Percentiles rank a stretch among this genome's conserved stretches.
phyloP scores from a whole-genome alignment of 306 rosid genomes.

The Sicyos edulis region DNA sequence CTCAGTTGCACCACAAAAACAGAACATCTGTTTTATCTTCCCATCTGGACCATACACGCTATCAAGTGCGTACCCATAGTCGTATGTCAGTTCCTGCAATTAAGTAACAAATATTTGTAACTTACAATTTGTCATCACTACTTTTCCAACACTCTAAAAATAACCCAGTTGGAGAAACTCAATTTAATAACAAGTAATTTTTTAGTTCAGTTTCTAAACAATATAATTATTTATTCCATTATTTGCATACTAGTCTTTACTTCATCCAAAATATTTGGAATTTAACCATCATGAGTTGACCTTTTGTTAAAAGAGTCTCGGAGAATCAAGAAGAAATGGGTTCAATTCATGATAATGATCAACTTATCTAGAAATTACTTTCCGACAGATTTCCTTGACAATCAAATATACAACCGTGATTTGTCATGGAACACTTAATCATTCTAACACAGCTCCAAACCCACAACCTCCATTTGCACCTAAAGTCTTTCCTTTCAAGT shows the following conservation, averaged over 20 bases:
- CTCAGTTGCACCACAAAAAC: conserved; percentile 82
- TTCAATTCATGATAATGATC: too few relatives aligned
- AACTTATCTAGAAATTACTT: too few relatives aligned
- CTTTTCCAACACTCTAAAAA: not conserved
- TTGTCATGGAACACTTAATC: too few relatives aligned
- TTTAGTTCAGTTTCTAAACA: not conserved
- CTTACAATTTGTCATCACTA: not conserved
- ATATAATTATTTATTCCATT: not conserved
- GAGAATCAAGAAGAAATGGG: too few relatives aligned
- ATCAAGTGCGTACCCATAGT: conserved; percentile 87
- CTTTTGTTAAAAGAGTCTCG: too few relatives aligned
- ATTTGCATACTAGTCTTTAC: too few relatives aligned
- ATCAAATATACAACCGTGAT: too few relatives aligned
- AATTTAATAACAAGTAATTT: not conserved
- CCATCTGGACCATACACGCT: conserved; percentile 76
- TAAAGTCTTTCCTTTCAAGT: too few relatives aligned
- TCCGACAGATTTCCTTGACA: too few relatives aligned
- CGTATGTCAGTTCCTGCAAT: conserved; percentile 81
- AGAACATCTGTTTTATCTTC: conserved; percentile 62
- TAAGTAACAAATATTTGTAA: conserved; percentile 6
- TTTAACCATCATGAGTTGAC: not conserved
- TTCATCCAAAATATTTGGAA: not conserved
- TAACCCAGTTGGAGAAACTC: not conserved
- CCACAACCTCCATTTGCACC: too few relatives aligned
- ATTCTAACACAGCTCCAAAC: too few relatives aligned